phyloP scores from a whole-genome alignment of 169 alveolate species.

The Babesia divergens region DNA sequence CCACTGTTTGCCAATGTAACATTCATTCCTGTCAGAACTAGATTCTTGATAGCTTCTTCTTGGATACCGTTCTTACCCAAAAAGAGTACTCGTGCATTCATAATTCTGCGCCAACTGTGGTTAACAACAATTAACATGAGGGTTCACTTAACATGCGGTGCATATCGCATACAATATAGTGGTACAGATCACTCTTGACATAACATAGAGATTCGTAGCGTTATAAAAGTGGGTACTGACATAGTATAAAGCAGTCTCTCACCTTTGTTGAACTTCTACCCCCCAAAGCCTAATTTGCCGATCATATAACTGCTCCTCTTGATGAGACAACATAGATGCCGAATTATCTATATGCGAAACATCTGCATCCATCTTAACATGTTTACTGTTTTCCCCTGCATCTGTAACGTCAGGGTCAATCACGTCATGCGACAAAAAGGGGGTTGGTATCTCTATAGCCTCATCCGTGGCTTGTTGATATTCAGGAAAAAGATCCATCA shows the following conservation, averaged over 20 bases:
- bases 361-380: background rate
- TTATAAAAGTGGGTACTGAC: background rate
- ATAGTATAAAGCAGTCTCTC: background rate
- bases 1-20: slow-evolving; percentile 31
- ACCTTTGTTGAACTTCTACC: slow-evolving; percentile 69
- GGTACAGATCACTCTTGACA: too few relatives aligned
- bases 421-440: too few relatives aligned
- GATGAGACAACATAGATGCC: background rate
- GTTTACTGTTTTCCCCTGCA: background rate
- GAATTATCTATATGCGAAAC: background rate
- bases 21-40: slow-evolving; percentile 59
- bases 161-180: too few relatives aligned
- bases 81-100: slow-evolving; percentile 52
- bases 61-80: slow-evolving; percentile 70
- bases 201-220: too few relatives aligned
- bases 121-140: too few relatives aligned
- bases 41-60: slow-evolving; percentile 67
- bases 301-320: slow-evolving; percentile 64
- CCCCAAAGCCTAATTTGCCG: slow-evolving; percentile 80
- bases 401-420: background rate
- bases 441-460: too few relatives aligned
- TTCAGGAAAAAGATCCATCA: background rate
- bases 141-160: too few relatives aligned
- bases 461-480: background rate
- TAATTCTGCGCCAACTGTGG: too few relatives aligned